Evolutionary conservation across 2,329 filamentous ascomycete species (phyloP).

Genomic region (Boeremia exigua): DNA sequence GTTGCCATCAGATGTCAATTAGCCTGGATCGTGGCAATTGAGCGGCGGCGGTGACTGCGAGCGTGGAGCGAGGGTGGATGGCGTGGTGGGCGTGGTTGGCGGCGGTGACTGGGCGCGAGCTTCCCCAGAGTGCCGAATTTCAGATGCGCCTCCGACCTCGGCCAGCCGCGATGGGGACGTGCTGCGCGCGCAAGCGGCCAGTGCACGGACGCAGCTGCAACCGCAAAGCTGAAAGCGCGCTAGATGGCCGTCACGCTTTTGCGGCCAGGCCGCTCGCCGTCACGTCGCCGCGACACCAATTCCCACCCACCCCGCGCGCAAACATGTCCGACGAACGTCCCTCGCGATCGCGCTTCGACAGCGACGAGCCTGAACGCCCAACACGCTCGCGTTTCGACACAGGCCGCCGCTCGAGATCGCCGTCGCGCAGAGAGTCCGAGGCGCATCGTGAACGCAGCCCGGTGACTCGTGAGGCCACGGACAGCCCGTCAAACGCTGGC

Average conservation of each 20-base stretch:
- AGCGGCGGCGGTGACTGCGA: constrained; percentile 3
- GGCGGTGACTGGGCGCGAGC: constrained; percentile 3
- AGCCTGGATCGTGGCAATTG: constrained; percentile 30
- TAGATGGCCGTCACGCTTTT: background rate
- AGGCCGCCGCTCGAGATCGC: constrained; percentile 70
- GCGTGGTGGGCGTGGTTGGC: background rate
- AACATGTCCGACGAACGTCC: constrained; percentile 79
- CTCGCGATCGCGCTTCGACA: constrained; percentile 94
- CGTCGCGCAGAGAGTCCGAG: constrained; percentile 69
- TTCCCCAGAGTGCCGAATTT: constrained; percentile 17
- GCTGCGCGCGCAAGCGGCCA: background rate
- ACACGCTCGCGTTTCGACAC: constrained; percentile 76
- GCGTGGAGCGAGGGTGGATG: background rate
- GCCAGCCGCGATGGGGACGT: constrained; percentile 5
- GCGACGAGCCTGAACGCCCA: constrained; percentile 75
- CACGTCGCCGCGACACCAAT: constrained; percentile 1
- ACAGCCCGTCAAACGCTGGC: constrained; percentile 54
- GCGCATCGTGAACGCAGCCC: constrained; percentile 82
- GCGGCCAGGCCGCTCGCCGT: background rate
- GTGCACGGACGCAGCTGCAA: too few relatives aligned
- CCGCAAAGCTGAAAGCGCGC: background rate
- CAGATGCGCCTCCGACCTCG: constrained; percentile 15
- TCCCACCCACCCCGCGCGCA: constrained; percentile 7
- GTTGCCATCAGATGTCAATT: constrained; percentile 48
- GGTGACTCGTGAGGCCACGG: constrained; percentile 58